These are phyloP conservation scores for Paspalum notatum DNA, from an alignment of 176 grass and related monocot genomes.

Conservation along the genomic window DNA sequence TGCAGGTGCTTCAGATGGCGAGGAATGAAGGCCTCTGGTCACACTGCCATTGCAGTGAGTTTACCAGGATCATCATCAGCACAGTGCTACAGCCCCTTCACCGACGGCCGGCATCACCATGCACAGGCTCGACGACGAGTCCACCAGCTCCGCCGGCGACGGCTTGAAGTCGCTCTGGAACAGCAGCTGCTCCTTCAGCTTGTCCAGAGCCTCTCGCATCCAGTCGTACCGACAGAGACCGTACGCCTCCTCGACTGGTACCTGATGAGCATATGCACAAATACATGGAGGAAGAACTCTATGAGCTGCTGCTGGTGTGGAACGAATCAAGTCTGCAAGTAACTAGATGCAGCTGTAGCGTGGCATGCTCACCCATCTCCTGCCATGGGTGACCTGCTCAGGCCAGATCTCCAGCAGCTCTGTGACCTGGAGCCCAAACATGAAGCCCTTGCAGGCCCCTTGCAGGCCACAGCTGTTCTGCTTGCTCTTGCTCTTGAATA, in stretches of 20 bases:
- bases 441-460: slow-evolving; percentile 71
- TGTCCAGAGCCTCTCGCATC: slow-evolving; percentile 66
- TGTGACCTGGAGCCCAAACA: slow-evolving; percentile 70
- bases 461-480: slow-evolving; percentile 54
- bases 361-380: slow-evolving; percentile 65
- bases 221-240: slow-evolving; percentile 71
- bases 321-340: neutral
- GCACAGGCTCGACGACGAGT: slow-evolving; percentile 29
- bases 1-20: slow-evolving; percentile 16
- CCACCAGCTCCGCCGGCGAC: neutral
- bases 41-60: neutral
- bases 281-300: slow-evolving; percentile 3
- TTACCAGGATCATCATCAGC: slow-evolving; percentile 26
- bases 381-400: slow-evolving; percentile 61
- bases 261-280: slow-evolving; percentile 37
- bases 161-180: slow-evolving; percentile 8
- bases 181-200: slow-evolving; percentile 52
- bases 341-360: neutral
- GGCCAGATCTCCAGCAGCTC: slow-evolving; percentile 74
- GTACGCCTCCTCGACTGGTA: slow-evolving; percentile 47
- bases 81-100: slow-evolving; percentile 41
- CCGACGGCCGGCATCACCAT: slow-evolving; percentile 26
- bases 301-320: neutral
- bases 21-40: neutral
- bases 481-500: slow-evolving; percentile 83